Conservation (phyloP, 2,329 filamentous ascomycete genomes). For the Cladophialophora immunda region DNA sequence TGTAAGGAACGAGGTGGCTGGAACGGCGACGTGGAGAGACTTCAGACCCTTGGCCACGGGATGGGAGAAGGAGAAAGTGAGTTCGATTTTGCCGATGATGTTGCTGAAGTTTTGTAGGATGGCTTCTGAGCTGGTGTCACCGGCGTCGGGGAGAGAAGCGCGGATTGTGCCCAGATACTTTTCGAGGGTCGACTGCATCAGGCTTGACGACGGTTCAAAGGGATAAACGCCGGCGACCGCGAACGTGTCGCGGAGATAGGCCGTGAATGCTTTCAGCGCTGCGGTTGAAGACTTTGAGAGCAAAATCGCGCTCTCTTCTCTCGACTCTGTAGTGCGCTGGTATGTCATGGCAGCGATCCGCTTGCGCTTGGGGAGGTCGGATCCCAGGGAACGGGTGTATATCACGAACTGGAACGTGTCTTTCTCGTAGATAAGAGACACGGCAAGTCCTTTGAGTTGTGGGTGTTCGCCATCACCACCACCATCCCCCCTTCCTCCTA, state of each 20-base stretch:
- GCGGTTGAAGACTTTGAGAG: constrained; percentile 31
- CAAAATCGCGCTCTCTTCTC: constrained; percentile 23
- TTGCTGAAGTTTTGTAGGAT: constrained; percentile 13
- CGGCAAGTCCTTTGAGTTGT: constrained; percentile 19
- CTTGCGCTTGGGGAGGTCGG: constrained; percentile 19
- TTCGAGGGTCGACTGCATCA: constrained; percentile 30
- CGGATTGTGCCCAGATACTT: constrained; percentile 25
- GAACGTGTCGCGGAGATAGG: constrained; percentile 31
- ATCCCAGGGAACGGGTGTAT: constrained; percentile 19
- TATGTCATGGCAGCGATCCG: constrained; percentile 2
- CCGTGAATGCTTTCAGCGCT: constrained; percentile 21
- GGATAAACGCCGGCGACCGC: constrained; percentile 22
- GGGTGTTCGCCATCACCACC: background rate
- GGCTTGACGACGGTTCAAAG: constrained; percentile 15
- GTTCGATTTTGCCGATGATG: constrained; percentile 33
- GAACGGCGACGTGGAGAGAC: constrained; percentile 35
- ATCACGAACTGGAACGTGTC: constrained; percentile 33
- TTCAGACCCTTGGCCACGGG: constrained; percentile 36
- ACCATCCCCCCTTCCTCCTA: background rate
- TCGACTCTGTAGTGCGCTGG: background rate
- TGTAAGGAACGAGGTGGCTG: constrained; percentile 18
- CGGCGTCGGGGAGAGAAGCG: constrained; percentile 2
- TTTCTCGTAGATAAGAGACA: constrained; percentile 35
- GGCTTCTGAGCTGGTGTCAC: background rate
- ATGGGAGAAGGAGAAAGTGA: constrained; percentile 34